These are phyloP conservation scores for Allantophomopsis lycopodina DNA, from an alignment of 2,329 filamentous ascomycete genomes.

Conservation along the genomic window DNA sequence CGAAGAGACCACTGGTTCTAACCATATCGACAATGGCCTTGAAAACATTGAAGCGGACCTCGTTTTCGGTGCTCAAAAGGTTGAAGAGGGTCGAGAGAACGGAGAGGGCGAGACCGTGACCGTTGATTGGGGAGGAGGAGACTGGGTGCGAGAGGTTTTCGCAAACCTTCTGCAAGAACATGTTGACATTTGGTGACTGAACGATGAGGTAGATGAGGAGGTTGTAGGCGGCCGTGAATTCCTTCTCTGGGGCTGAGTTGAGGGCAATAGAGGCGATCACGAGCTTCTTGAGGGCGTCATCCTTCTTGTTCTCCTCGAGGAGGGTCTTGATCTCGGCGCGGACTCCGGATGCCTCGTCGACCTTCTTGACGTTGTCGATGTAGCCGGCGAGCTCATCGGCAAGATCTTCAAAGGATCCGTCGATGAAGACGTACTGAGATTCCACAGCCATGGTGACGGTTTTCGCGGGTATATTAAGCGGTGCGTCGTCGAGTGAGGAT, in stretches of 20 bases:
- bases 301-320: conserved; percentile 57
- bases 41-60: conserved; percentile 81
- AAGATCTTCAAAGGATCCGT: conserved; percentile 88
- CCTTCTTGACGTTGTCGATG: conserved; percentile 69
- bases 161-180: conserved; percentile 80
- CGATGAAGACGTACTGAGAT: conserved; percentile 54
- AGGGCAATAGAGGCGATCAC: conserved; percentile 66
- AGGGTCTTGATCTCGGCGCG: conserved; percentile 56
- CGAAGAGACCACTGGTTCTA: conserved; percentile 62
- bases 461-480: too few relatives aligned
- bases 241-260: conserved; percentile 85
- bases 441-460: neutral
- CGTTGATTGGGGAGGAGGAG: conserved; percentile 72
- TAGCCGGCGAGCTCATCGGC: conserved; percentile 91
- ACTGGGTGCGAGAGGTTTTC: conserved; percentile 80
- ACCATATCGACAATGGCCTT: conserved; percentile 78
- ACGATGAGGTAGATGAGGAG: conserved; percentile 86
- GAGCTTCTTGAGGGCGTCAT: conserved; percentile 80
- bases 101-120: conserved; percentile 73
- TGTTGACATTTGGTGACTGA: conserved; percentile 72
- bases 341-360: conserved; percentile 35
- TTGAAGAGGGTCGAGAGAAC: conserved; percentile 96
- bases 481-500: neutral
- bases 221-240: conserved; percentile 93
- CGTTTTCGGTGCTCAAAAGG: conserved; percentile 63